These are phyloP conservation scores for Tilletia horrida DNA, from an alignment of 1,284 basidiomycete species.

Conservation along the genomic window DNA sequence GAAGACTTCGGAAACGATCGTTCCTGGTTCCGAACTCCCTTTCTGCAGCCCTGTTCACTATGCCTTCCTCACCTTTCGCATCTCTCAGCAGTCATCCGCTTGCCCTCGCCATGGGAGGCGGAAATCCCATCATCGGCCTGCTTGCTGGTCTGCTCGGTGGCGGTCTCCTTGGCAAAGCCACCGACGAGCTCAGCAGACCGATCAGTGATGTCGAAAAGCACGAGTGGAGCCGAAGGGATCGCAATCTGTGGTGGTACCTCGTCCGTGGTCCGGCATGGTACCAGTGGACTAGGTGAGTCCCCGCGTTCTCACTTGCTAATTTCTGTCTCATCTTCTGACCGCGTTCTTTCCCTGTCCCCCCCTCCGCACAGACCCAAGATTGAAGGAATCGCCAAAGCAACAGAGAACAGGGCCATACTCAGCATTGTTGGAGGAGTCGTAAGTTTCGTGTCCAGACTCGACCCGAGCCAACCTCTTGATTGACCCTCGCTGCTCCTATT, in stretches of 20 bases:
- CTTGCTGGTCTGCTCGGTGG: constrained; percentile 36
- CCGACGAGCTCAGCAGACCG: constrained; percentile 33
- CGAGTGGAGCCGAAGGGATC: constrained; percentile 77
- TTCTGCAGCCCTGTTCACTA: constrained; percentile 12
- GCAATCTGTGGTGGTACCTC: constrained; percentile 78
- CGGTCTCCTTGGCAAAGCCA: constrained; percentile 22
- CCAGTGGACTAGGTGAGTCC: constrained; percentile 69
- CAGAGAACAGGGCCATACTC: constrained; percentile 68
- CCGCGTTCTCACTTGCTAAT: background rate
- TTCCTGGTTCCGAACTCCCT: constrained; percentile 22
- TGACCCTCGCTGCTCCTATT: background rate
- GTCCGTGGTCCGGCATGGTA: constrained; percentile 85
- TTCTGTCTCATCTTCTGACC: constrained; percentile 17
- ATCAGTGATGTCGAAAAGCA: constrained; percentile 54
- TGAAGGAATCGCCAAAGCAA: constrained; percentile 62
- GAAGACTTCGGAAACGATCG: constrained; percentile 34
- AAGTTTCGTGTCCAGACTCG: background rate
- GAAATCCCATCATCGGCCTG: constrained; percentile 43
- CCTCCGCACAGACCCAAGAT: constrained; percentile 65
- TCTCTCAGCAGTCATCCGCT: constrained; percentile 35
- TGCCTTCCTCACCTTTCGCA: background rate
- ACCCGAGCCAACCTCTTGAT: background rate
- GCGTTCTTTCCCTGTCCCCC: constrained; percentile 58
- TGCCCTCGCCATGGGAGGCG: constrained; percentile 41
- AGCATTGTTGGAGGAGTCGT: constrained; percentile 69